phyloP scores from a whole-genome alignment of 495 filamentous ascomycete species.

The Sabuloglossum arenarium region DNA sequence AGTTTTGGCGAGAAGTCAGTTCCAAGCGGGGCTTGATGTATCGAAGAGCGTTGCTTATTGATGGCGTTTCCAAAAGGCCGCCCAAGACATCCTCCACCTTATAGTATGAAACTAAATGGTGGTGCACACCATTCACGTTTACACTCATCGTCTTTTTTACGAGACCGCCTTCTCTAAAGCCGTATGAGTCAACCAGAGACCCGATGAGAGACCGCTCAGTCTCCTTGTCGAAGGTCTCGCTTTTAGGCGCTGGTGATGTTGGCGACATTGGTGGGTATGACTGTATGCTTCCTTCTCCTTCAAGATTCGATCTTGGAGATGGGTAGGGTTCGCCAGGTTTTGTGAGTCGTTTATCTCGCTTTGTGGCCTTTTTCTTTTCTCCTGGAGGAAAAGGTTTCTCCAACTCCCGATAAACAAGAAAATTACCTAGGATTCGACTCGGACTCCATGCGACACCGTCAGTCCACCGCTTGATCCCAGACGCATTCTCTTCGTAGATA shows the following conservation, averaged over 20 bases:
- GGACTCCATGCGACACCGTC: constrained; percentile 82
- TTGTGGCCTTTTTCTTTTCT: constrained; percentile 75
- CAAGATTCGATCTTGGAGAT: constrained; percentile 8
- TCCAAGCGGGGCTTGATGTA: constrained; percentile 34
- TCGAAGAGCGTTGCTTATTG: constrained; percentile 31
- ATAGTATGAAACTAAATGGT: constrained; percentile 84
- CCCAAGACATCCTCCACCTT: constrained; percentile 51
- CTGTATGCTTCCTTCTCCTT: neutral
- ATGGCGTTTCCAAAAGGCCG: constrained; percentile 36
- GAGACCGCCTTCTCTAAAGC: constrained; percentile 64
- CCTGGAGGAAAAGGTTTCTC: constrained; percentile 65
- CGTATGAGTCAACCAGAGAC: constrained; percentile 69
- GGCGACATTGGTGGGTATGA: constrained; percentile 1
- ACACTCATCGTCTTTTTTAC: constrained; percentile 88
- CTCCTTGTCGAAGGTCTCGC: constrained; percentile 24
- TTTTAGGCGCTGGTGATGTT: constrained; percentile 1
- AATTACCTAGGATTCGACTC: constrained; percentile 72
- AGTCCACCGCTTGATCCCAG: constrained; percentile 86
- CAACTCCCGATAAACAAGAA: constrained; percentile 75
- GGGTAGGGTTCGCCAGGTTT: constrained; percentile 31
- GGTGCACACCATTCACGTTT: constrained; percentile 40
- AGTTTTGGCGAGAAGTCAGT: constrained; percentile 44
- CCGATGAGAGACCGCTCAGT: constrained; percentile 53
- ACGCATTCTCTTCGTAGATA: constrained; percentile 74
- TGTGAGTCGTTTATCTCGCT: constrained; percentile 29